Evolutionary conservation across 1,284 basidiomycete genomes (phyloP), one percentile per base, ranked within the genome.

Genomic region (Rhodotorula sp.): DNA sequence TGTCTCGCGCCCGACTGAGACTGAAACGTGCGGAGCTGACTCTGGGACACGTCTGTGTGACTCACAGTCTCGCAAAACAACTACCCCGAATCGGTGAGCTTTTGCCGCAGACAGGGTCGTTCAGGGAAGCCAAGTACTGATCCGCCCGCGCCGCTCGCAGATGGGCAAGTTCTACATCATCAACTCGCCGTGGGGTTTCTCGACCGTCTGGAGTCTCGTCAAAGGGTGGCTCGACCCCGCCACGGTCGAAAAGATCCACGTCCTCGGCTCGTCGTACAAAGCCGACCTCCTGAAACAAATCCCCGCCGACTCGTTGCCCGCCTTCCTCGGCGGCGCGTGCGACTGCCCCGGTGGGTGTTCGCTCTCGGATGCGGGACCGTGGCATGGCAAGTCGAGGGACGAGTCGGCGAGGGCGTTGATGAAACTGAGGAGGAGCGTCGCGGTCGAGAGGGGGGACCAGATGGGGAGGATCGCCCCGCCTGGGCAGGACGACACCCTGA

Each of bases 191-290:
- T 97, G 90, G 88, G 87, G 90, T 68, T 98, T 98, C 85, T 87
- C 88, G 64, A 88, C 90, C 58, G 90, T 97, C 56, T 99, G 96
- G 96, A 83, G 84, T 46, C 84, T 94, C 78, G 88, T 98, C 84
- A 97, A 94, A 85, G 89, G 88, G 14, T 98, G 93, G 93, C 85
- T 99, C 78, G 96, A 98, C 84, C 90, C 91, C 78, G 95, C 95
- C 51, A 98, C 95, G 31, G 93, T 93, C 62, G 86, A 87, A 76
- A 98, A 98, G 87, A 94, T 97, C 81, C 87, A 89, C 78, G 93
- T 97, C 79, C 81, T 95, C 63, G 88, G 90, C 49, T 83, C 84
- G 62, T 79, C 78, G 64, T 84, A 83, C 78, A 90, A 91, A 80
- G 86, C 86, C 21, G 87, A 87, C 81, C 82, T 97, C 68, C 81